Conservation (phyloP, 2,329 filamentous ascomycete genomes). For the Lomentospora prolificans region DNA sequence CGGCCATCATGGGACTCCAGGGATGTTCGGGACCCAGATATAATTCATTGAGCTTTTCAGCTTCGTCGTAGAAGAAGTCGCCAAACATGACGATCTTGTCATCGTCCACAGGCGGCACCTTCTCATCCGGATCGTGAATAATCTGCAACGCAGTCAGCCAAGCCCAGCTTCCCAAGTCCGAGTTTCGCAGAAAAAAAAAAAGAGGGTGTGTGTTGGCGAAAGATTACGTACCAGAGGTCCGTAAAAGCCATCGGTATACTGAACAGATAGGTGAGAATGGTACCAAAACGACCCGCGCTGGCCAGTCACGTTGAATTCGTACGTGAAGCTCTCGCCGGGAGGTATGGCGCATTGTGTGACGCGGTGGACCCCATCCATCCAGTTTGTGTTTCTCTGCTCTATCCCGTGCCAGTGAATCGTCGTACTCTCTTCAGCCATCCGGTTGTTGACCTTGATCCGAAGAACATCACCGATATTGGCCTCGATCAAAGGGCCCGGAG, state of each 20-base stretch:
- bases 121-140: slow-evolving; percentile 25
- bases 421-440: slow-evolving; percentile 28
- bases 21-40: slow-evolving; percentile 19
- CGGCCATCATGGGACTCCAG: slow-evolving; percentile 23
- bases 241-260: slow-evolving; percentile 12
- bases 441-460: slow-evolving; percentile 29
- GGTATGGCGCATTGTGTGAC: slow-evolving; percentile 52
- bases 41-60: slow-evolving; percentile 21
- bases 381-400: slow-evolving; percentile 50
- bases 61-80: slow-evolving; percentile 27
- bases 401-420: slow-evolving; percentile 62
- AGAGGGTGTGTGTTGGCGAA: background rate
- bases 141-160: slow-evolving; percentile 15
- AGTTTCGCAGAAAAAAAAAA: background rate
- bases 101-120: slow-evolving; percentile 22
- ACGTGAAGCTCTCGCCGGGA: slow-evolving; percentile 40
- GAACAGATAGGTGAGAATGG: slow-evolving; percentile 8
- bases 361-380: slow-evolving; percentile 56
- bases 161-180: no score
- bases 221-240: slow-evolving; percentile 12
- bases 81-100: slow-evolving; percentile 28
- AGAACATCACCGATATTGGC: slow-evolving; percentile 33
- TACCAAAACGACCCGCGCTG: slow-evolving; percentile 53
- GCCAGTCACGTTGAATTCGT: slow-evolving; percentile 45
- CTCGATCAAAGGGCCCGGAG: slow-evolving; percentile 33